phyloP scores from a whole-genome alignment of 768 basidiomycete species.

The Mycena belliarum region DNA sequence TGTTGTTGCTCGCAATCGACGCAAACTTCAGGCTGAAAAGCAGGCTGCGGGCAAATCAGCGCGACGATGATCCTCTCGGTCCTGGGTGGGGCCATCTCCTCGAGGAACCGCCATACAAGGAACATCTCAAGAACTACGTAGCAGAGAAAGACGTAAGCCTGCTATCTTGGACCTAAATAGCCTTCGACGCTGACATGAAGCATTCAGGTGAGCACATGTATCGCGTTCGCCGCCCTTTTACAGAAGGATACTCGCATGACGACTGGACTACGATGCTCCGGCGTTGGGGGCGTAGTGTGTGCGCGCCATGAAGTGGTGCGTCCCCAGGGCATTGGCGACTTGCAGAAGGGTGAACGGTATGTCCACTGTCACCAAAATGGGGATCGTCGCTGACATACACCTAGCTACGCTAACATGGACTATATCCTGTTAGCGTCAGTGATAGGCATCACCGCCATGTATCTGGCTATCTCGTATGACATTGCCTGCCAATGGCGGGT shows the following conservation, averaged over 20 bases:
- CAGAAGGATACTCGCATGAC: not conserved
- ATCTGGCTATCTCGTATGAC: not conserved
- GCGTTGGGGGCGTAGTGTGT: not conserved
- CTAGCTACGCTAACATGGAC: not conserved
- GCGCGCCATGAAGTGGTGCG: not conserved
- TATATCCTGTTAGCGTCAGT: not conserved
- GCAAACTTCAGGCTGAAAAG: not conserved
- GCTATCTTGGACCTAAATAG: not conserved
- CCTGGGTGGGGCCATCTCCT: not conserved
- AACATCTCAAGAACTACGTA: not conserved
- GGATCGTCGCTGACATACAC: not conserved
- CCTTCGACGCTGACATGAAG: not conserved
- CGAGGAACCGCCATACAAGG: not conserved
- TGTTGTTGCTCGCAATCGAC: no score
- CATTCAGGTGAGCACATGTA: not conserved
- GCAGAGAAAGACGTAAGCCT: not conserved
- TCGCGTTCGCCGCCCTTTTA: not conserved
- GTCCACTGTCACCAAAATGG: not conserved
- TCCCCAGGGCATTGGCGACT: not conserved
- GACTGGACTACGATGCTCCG: not conserved
- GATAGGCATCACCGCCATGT: not conserved
- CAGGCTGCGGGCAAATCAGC: not conserved
- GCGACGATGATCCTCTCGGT: not conserved
- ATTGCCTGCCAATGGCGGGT: not conserved
- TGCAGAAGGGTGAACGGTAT: not conserved